Evolutionary conservation across 1,284 basidiomycete species (phyloP).

Genomic region (Anthracocystis panici-leucophaei): DNA sequence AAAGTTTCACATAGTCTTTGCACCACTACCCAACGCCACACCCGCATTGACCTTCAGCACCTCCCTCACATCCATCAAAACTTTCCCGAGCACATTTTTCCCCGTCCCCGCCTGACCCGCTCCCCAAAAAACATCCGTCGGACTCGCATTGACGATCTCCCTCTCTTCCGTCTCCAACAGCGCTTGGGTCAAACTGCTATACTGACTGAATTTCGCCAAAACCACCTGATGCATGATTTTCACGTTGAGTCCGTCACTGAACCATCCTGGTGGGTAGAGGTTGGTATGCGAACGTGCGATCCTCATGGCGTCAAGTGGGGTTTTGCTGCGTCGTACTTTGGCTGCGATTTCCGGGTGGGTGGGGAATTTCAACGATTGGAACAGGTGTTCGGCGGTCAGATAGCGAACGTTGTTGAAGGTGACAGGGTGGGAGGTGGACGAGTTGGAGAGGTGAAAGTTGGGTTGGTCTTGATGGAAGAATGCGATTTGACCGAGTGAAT

Average conservation of each 20-base stretch:
- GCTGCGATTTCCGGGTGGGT: constrained; percentile 48
- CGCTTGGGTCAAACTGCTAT: constrained; percentile 25
- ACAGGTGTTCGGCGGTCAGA: constrained; percentile 59
- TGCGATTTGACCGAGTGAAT: constrained; percentile 17
- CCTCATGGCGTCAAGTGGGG: constrained; percentile 50
- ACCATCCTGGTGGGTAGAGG: constrained; percentile 55
- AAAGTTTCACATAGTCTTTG: constrained; percentile 37
- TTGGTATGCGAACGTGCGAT: constrained; percentile 44
- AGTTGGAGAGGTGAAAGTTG: constrained; percentile 60
- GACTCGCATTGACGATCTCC: constrained; percentile 50
- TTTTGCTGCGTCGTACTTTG: constrained; percentile 55
- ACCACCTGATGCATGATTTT: constrained; percentile 54
- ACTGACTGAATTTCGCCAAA: constrained; percentile 57
- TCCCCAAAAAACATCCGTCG: constrained; percentile 64
- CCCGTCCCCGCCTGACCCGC: constrained; percentile 33
- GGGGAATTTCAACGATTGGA: constrained; percentile 60
- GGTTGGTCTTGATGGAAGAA: constrained; percentile 45
- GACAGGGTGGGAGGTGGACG: constrained; percentile 39
- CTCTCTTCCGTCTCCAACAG: constrained; percentile 54
- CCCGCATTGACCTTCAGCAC: constrained; percentile 35
- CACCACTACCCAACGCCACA: constrained; percentile 51
- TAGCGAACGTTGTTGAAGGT: constrained; percentile 46
- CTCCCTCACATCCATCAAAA: constrained; percentile 51
- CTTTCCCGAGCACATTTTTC: constrained; percentile 57
- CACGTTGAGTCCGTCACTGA: constrained; percentile 54